Evolutionary conservation across 495 filamentous ascomycete genomes (phyloP), one percentile per base, ranked within the genome.

Genomic region (Lepraria neglecta): DNA sequence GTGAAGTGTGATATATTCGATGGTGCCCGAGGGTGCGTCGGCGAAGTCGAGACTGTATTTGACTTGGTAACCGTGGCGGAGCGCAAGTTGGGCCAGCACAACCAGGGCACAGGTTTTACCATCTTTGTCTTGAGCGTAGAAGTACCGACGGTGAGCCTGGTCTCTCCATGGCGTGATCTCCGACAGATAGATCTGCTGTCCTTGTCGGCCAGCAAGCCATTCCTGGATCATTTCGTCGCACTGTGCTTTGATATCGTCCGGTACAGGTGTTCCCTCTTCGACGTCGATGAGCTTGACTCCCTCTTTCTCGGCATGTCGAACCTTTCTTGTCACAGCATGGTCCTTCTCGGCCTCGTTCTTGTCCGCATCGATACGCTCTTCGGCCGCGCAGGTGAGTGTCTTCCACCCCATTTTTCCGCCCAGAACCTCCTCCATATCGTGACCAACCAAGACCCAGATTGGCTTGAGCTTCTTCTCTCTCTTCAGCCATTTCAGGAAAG

Each of bases 31-130:
- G 4, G 89, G 87, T 4, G 88, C 79, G 24, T 80, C 81, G n/a
- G 89, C 89, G 78, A 95, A 94, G 70, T 92, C 89, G 60, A 94
- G 82, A 45, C 84, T 85, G 73, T 89, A 92, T 75, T 95, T 94
- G 73, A 92, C 84, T 75, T 95, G 90, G 79, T 87, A 90, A 59
- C 89, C 89, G 65, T 92, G 82, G 40, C 79, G 71, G 0, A 88
- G 89, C 19, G 85, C 81, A 30, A 95, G 81, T 69, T 86, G 85
- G 59, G 85, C 86, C 63, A 95, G 71, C 38, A 88, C 83, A 64
- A 89, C 84, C 54, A 95, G 80, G 15, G 87, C 87, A 46, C 78
- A 81, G 64, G 92, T 83, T 58, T 76, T 81, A 65, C 85, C 86
- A 28, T 83, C 73, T 66, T 81, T 82, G 67, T 85, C 85, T 61